Percentiles rank a stretch among this genome's conserved stretches.
Conservation (phyloP, 345 rosid genomes). For the Salix brachista region DNA sequence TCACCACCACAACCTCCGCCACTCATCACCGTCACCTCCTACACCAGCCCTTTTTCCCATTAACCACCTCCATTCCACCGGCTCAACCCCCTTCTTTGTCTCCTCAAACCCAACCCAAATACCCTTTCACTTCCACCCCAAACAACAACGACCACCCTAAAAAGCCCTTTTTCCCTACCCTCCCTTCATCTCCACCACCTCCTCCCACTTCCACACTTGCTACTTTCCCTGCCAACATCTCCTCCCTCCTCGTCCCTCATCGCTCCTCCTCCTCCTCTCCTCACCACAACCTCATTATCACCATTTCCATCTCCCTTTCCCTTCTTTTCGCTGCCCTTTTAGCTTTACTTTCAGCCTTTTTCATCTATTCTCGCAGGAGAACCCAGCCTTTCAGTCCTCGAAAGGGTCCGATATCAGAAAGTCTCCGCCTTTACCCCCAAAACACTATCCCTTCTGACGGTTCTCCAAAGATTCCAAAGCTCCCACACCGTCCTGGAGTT, state of each 20-base stretch:
- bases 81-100: slow-evolving; percentile 7
- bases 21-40: slow-evolving; percentile 17
- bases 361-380: slow-evolving; percentile 40
- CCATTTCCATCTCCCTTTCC: slow-evolving; percentile 51
- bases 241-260: slow-evolving; percentile 66
- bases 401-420: slow-evolving; percentile 47
- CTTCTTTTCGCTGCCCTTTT: slow-evolving; percentile 50
- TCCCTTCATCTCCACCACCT: slow-evolving; percentile 20
- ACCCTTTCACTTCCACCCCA: slow-evolving; percentile 17
- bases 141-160: neutral
- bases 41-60: slow-evolving; percentile 24
- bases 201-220: slow-evolving; percentile 41
- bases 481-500: slow-evolving; percentile 22
- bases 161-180: slow-evolving; percentile 16
- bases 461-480: slow-evolving; percentile 28
- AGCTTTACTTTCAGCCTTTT: slow-evolving; percentile 34
- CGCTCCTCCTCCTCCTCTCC: slow-evolving; percentile 27
- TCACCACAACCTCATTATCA: slow-evolving; percentile 21
- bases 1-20: neutral
- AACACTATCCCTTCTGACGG: slow-evolving; percentile 60
- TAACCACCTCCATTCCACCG: slow-evolving; percentile 6
- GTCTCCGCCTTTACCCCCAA: slow-evolving; percentile 66
- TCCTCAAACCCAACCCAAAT: slow-evolving; percentile 18
- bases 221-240: slow-evolving; percentile 89
- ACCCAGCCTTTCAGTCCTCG: slow-evolving; percentile 21